Percentiles rank a stretch among this genome's conserved stretches.
These are phyloP conservation scores for Achaetomium macrosporum DNA, from an alignment of 2,329 filamentous ascomycete genomes.

Conservation along the genomic window DNA sequence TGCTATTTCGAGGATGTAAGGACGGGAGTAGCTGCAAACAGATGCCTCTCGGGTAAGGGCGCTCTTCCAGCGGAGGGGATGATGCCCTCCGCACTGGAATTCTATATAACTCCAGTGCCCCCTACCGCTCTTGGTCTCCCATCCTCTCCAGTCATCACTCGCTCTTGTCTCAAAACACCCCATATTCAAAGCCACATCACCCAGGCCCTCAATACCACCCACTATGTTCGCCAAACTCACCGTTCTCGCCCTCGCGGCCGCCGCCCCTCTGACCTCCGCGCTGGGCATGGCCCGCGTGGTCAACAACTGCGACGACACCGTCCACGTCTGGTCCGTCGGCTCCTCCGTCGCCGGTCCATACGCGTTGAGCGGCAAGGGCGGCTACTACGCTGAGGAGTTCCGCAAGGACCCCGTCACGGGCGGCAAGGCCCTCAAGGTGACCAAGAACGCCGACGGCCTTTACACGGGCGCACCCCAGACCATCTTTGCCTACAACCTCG, in stretches of 20 bases:
- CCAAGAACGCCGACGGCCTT: constrained; percentile 31
- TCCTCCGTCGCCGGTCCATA: constrained; percentile 24
- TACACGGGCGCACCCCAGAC: constrained; percentile 37
- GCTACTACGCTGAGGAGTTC: constrained; percentile 32
- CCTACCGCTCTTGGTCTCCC: background rate
- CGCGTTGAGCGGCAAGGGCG: constrained; percentile 26
- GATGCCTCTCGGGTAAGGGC: background rate
- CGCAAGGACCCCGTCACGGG: constrained; percentile 33
- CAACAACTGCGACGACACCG: constrained; percentile 33
- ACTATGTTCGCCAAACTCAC: constrained; percentile 22
- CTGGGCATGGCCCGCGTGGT: constrained; percentile 32
- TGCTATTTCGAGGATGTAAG: constrained; percentile 1
- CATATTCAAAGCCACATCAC: background rate
- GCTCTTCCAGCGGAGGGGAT: no score
- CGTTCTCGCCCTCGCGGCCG: constrained; percentile 24
- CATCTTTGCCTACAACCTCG: constrained; percentile 36
- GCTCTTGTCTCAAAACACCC: background rate
- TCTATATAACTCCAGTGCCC: background rate
- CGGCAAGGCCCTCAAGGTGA: constrained; percentile 37
- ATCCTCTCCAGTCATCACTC: no score
- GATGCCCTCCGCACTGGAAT: background rate
- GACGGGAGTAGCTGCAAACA: background rate
- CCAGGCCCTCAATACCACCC: background rate
- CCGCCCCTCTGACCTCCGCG: constrained; percentile 23
- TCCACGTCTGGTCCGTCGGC: constrained; percentile 38